Conservation (phyloP, 108 stramenopile species). For the Nannochloropsis gaditana region DNA sequence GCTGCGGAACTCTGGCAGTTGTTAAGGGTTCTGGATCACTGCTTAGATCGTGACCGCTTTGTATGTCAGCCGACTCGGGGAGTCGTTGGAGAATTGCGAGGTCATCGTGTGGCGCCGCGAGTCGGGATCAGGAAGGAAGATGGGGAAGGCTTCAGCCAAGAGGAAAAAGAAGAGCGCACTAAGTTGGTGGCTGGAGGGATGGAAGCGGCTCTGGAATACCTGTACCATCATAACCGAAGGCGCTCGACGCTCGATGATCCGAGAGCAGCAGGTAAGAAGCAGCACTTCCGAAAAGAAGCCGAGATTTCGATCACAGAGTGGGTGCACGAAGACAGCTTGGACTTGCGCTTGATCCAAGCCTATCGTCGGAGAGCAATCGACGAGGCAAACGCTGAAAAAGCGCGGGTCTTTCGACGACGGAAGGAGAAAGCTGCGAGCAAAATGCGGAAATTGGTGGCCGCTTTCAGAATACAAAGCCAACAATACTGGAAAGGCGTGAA, state of each 20-base stretch:
- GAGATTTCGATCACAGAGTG: background rate
- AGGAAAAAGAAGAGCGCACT: background rate
- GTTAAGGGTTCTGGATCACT: background rate
- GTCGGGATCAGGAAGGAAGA: no score
- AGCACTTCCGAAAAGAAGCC: background rate
- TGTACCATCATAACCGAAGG: background rate
- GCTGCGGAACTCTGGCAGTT: background rate
- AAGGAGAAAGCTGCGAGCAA: background rate
- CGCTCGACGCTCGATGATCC: background rate
- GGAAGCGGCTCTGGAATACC: background rate
- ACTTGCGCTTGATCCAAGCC: background rate
- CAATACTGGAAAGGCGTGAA: conserved; percentile 12
- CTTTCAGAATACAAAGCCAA: background rate
- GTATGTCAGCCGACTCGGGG: no score
- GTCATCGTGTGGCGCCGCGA: no score
- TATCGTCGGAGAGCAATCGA: background rate
- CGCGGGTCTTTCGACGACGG: background rate
- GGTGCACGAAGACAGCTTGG: conserved; percentile 5
- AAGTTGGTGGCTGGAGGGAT: background rate
- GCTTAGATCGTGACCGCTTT: background rate
- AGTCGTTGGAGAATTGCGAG: no score
- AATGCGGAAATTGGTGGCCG: background rate
- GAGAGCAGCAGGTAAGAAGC: background rate
- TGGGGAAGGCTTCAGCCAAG: background rate
- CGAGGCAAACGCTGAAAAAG: background rate